Evolutionary conservation across 768 basidiomycete species (phyloP), one percentile per base, ranked within the genome.

Genomic region (Boletus rufocinnamomeus): DNA sequence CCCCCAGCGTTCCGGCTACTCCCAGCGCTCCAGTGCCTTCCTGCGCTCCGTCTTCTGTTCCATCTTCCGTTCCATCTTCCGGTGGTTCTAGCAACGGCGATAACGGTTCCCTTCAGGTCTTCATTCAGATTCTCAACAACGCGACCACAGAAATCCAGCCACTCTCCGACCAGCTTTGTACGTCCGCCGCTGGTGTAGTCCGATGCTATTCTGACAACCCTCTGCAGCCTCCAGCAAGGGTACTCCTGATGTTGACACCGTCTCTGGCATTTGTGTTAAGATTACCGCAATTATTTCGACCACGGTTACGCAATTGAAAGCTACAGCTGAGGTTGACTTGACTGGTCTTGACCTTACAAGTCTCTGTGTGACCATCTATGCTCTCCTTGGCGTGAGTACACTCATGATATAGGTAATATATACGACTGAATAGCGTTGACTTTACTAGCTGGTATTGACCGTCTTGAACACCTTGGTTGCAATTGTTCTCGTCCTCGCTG

Each of bases 381-480:
- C 6, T 44, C 34, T 50, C n/a, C 35, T 64, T 19, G 6, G 6
- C 4, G 62, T 63, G 25, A 50, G 63, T 59, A 7, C 11, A 30
- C 16, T 30, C 13, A 4, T 14, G 40, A 37, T 16, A n/a, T 41
- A n/a, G 19, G 40, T 6, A n/a, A 41, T n/a, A 4, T 41, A n/a
- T 4, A 41, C 10, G 17, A 41, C 9, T n/a, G 38, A 38, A 4
- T 6, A 19, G n/a, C 4, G 2, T 4, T n/a, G 6, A 0, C 30
- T 30, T 6, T 0, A 10, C 9, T 7, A 64, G 63, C 17, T 50
- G 47, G 7, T 60, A 4, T 0, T 44, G 0, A 4, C 7, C 1
- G 7, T 57, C 11, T 21, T 64, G 32, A 23, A 25, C 4, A 9
- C 21, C 2, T 3, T 64, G 43, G 35, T 64, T 25, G n/a, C 6